Evolutionary conservation across 2,329 filamentous ascomycete species (phyloP).

Genomic region (Dothidotthia symphoricarpi): DNA sequence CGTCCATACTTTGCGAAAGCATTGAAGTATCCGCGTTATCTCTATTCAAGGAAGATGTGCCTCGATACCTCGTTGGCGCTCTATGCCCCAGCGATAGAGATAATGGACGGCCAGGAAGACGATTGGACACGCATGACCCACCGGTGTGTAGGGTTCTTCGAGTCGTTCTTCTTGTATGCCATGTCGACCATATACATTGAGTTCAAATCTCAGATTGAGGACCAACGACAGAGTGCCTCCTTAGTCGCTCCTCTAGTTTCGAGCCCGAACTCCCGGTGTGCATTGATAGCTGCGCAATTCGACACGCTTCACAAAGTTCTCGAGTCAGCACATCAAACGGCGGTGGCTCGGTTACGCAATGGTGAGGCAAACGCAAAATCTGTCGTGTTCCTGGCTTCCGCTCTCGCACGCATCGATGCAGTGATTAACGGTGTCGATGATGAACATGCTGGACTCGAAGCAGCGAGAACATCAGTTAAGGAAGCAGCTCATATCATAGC

Average conservation of each 20-base stretch:
- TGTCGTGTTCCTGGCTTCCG: conserved; percentile 17
- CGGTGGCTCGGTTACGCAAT: conserved; percentile 15
- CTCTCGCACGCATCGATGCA: conserved; percentile 27
- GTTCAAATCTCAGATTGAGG: conserved; percentile 23
- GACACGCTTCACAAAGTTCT: conserved; percentile 14
- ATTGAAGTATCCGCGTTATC: conserved; percentile 47
- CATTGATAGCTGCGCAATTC: conserved; percentile 11
- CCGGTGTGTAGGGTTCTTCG: conserved; percentile 25
- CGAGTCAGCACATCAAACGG: conserved; percentile 6
- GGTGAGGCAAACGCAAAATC: conserved; percentile 32
- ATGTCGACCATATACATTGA: conserved; percentile 26
- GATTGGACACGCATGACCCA: conserved; percentile 23
- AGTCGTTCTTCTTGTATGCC: conserved; percentile 24
- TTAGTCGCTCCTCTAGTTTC: conserved; percentile 12
- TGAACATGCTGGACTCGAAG: conserved; percentile 17
- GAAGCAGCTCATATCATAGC: conserved; percentile 16
- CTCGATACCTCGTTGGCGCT: conserved; percentile 41
- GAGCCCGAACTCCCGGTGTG: neutral
- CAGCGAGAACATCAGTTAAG: conserved; percentile 16
- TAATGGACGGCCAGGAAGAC: conserved; percentile 12
- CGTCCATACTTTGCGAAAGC: conserved; percentile 49
- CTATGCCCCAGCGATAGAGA: conserved; percentile 14
- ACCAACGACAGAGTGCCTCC: conserved; percentile 7
- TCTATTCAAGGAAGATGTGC: conserved; percentile 52
- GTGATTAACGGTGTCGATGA: conserved; percentile 14